A percentile compares a stretch with the other conserved stretches of the same genome.
Evolutionary conservation across 169 alveolate species (phyloP).

Genomic region (Eimeria praecox): DNA sequence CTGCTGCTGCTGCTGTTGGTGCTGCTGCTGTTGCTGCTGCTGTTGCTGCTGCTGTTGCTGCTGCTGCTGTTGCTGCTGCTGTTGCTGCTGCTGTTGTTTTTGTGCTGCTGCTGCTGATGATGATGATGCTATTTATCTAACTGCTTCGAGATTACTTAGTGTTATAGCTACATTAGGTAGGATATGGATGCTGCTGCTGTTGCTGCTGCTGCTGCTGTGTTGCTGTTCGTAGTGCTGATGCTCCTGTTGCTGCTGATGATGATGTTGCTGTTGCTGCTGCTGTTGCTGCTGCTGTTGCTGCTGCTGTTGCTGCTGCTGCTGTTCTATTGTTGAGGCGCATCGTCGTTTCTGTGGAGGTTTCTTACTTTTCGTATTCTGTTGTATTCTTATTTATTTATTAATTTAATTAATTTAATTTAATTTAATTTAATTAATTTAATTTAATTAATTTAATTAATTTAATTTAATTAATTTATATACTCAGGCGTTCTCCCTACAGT

Average conservation of each 20-base stretch:
- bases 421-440: not conserved
- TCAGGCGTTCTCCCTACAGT: constrained; percentile 59
- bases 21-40: not conserved
- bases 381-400: no score
- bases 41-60: no score
- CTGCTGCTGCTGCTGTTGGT: not conserved
- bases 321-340: not conserved
- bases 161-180: constrained; percentile 70
- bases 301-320: not conserved
- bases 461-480: not conserved
- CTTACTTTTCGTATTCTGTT: no score
- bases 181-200: not conserved
- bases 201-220: not conserved
- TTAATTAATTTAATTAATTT: no score
- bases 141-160: constrained; percentile 46
- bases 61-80: no score
- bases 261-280: no score
- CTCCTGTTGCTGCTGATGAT: no score
- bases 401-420: no score
- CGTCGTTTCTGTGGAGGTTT: no score
- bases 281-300: not conserved
- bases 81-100: no score
- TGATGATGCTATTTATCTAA: not conserved
- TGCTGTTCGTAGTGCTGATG: no score
- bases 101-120: no score